A percentile compares a stretch with the other conserved stretches of the same genome.
Conservation (phyloP, 805 yeast species). For the Candida oleophila region DNA sequence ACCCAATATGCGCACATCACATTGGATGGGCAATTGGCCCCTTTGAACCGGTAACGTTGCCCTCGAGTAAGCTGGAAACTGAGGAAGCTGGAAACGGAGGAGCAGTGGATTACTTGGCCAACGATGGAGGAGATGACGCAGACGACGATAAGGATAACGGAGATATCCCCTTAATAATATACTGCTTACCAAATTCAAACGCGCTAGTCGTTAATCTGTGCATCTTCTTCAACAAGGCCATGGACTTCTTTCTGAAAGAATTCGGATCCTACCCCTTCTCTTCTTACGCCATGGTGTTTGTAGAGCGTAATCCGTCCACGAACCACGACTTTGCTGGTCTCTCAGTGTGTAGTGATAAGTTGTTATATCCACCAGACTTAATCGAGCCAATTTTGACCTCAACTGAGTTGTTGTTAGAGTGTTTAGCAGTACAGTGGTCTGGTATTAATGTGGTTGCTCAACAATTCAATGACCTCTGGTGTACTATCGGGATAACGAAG, state of each 20-base stretch:
- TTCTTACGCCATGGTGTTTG: slow-evolving; percentile 74
- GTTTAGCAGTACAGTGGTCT: slow-evolving; percentile 87
- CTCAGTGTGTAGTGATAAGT: slow-evolving; percentile 54
- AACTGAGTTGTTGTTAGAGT: slow-evolving; percentile 66
- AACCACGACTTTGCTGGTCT: slow-evolving; percentile 72
- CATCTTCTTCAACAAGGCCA: slow-evolving; percentile 69
- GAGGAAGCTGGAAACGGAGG: slow-evolving; percentile 22
- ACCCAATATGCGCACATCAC: slow-evolving; percentile 91
- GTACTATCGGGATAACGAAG: slow-evolving; percentile 78
- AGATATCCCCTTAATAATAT: slow-evolving; percentile 49
- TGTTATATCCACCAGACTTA: slow-evolving; percentile 68
- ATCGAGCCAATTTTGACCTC: slow-evolving; percentile 76
- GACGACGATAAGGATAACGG: slow-evolving; percentile 30
- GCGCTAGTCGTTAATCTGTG: slow-evolving; percentile 68
- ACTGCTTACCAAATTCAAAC: slow-evolving; percentile 59
- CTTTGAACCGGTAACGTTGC: slow-evolving; percentile 61
- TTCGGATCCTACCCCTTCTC: slow-evolving; percentile 93
- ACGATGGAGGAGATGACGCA: slow-evolving; percentile 28
- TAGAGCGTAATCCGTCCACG: slow-evolving; percentile 51
- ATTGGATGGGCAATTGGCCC: slow-evolving; percentile 95
- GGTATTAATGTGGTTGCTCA: slow-evolving; percentile 88
- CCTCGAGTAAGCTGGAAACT: slow-evolving; percentile 33
- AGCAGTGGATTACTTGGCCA: slow-evolving; percentile 14
- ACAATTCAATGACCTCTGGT: slow-evolving; percentile 81
- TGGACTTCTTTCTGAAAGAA: slow-evolving; percentile 81